phyloP scores from a whole-genome alignment of 78 protist genomes.

The Anaeramoeba flamelloides region DNA sequence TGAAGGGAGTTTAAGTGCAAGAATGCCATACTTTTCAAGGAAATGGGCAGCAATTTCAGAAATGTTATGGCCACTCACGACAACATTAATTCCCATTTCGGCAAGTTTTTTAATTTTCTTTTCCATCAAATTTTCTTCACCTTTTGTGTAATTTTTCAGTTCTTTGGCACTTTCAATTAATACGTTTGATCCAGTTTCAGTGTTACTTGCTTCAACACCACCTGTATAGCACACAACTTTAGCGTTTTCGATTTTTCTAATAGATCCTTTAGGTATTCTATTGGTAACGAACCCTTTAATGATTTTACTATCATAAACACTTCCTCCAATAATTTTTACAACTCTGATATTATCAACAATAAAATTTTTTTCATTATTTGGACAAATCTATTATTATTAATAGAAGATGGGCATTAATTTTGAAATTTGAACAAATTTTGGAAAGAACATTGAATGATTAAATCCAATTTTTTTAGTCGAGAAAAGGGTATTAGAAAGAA shows the following conservation, averaged over 20 bases:
- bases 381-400: neutral
- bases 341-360: conserved; percentile 92
- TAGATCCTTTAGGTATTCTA: conserved; percentile 47
- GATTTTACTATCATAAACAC: conserved; percentile 44
- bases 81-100: conserved; percentile 73
- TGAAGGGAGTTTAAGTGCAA: conserved; percentile 34
- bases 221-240: conserved; percentile 79
- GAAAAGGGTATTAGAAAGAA: neutral
- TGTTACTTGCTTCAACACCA: conserved; percentile 57
- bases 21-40: conserved; percentile 63
- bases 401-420: neutral
- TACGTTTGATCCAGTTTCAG: conserved; percentile 92
- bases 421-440: too few relatives aligned
- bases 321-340: conserved; percentile 78
- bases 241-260: conserved; percentile 51
- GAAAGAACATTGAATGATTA: neutral
- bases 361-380: conserved; percentile 47
- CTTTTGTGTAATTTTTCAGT: conserved; percentile 45
- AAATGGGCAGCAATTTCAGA: conserved; percentile 92
- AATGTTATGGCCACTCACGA: conserved; percentile 61
- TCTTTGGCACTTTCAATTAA: conserved; percentile 72
- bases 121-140: conserved; percentile 69
- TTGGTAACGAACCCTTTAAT: conserved; percentile 73
- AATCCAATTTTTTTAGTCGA: neutral
- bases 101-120: conserved; percentile 52